Percentiles rank a stretch among this genome's conserved stretches.
Conservation (phyloP, 805 yeast genomes). For the Sungouiella thailandica region DNA sequence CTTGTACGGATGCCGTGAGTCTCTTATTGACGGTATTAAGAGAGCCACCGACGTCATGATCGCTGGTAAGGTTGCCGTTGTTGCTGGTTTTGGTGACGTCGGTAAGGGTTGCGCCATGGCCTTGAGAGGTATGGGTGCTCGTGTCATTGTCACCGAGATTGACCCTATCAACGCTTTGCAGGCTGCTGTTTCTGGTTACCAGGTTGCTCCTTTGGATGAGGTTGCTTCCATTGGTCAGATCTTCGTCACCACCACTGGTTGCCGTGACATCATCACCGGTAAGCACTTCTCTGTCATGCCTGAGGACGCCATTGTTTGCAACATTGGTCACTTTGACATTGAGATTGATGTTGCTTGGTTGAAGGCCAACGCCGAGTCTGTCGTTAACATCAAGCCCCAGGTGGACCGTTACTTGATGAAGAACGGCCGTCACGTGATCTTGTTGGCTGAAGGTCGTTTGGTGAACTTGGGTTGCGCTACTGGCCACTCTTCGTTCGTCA, state of each 20-base stretch:
- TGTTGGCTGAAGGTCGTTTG: conserved; percentile 98
- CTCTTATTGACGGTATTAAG: conserved; percentile 97
- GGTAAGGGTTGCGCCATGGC: conserved; percentile 99
- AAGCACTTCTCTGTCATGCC: conserved; percentile 89
- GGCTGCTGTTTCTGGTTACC: conserved; percentile 99
- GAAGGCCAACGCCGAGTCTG: conserved; percentile 87
- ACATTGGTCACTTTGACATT: conserved; percentile 99
- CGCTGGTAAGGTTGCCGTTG: conserved; percentile 98
- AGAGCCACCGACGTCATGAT: conserved; percentile 99
- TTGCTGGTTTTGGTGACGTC: conserved; percentile 99
- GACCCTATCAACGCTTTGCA: conserved; percentile 99
- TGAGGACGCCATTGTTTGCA: conserved; percentile 98
- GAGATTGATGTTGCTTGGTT: conserved; percentile 99
- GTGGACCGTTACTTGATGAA: conserved; percentile 93
- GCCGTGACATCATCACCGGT: conserved; percentile 95
- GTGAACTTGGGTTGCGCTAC: conserved; percentile 99
- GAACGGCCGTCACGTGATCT: conserved; percentile 88
- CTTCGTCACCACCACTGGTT: conserved; percentile 98
- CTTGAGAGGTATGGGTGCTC: conserved; percentile 97
- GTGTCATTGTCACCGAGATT: conserved; percentile 94
- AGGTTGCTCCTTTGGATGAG: conserved; percentile 92
- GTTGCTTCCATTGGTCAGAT: conserved; percentile 92
- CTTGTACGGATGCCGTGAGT: conserved; percentile 99
- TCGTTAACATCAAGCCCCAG: conserved; percentile 97
- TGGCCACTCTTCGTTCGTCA: conserved; percentile 98